Conservation (phyloP, 2,329 filamentous ascomycete genomes). For the Neoarthrinium moseri region DNA sequence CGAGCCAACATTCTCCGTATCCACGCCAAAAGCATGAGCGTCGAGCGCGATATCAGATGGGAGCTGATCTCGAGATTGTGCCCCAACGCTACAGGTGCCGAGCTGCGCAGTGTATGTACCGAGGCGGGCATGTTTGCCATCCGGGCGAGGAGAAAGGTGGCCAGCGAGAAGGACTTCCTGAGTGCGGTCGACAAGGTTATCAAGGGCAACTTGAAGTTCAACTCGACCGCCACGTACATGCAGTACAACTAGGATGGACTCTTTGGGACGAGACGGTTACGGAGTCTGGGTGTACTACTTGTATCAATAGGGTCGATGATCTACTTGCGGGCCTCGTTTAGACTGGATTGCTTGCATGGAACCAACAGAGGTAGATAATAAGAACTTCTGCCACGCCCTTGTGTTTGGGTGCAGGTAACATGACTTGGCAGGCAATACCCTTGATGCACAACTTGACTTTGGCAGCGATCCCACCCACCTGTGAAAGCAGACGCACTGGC, state of each 20-base stretch:
- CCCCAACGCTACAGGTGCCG: constrained; percentile 95
- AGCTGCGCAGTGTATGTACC: constrained; percentile 93
- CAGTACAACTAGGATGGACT: constrained; percentile 81
- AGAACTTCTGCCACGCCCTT: background rate
- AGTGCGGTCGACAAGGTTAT: constrained; percentile 99
- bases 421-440: no score
- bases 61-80: constrained; percentile 96
- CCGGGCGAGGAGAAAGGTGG: constrained; percentile 90
- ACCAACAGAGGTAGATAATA: constrained; percentile 6
- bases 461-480: no score
- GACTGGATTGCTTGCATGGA: constrained; percentile 6
- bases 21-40: constrained; percentile 99
- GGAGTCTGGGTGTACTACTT: constrained; percentile 10
- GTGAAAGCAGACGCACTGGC: no score
- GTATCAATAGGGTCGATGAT: constrained; percentile 7
- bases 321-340: background rate
- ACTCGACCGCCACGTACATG: constrained; percentile 96
- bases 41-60: constrained; percentile 98
- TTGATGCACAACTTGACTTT: no score
- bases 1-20: constrained; percentile 97
- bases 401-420: no score
- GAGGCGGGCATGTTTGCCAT: constrained; percentile 99
- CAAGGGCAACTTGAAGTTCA: constrained; percentile 99
- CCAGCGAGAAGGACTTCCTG: constrained; percentile 97
- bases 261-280: background rate